Evolutionary conservation across 805 yeast species (phyloP), one percentile per base, ranked within the genome.

Genomic region (Hermanozyma aechmeae): DNA sequence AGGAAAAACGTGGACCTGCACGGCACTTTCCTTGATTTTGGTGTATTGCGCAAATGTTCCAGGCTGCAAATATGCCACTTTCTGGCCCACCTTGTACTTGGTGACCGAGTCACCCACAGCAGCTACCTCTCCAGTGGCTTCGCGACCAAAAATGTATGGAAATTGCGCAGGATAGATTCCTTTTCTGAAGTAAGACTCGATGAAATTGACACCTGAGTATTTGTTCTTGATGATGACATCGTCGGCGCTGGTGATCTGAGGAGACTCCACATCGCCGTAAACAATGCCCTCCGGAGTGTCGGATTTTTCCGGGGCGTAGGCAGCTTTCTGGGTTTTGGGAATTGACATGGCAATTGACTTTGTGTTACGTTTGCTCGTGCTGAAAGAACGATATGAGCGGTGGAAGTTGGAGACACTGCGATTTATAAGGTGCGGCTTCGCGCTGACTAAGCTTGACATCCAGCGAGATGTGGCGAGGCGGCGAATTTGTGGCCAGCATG

Each of bases 181-280:
- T 28, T 59, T 69, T 47, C 96, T 71, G 61, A 81, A 83, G 56
- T 86, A 87, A 4, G 75, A 63, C 45, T 87, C 96, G 39, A 85
- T 79, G 60, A 71, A 81, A 44, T 85, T 85, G 45, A 85, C 59
- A 19, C 97, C 97, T 9, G 86, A 67, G 42, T 71, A 85, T 31
- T 61, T 65, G 63, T 80, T 82, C 54, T 79, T 78, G 47, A 87
- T 64, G 27, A 87, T 60, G 8, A 87, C 48, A 35, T 84, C 83
- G 16, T 38, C 33, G 29, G 66, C 61, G 3, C 61, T 65, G 4
- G 56, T 48, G 29, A 79, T 61, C 25, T 56, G 48, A 3, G 94
- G 93, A 5, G 77, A 70, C 4, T 78, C 73, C 21, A 58, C 50
- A 22, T 76, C 76, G n/a, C 37, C 68, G 45, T 72, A 77, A 42